phyloP scores from a whole-genome alignment of 768 basidiomycete genomes.

The Tulasnella sp. region DNA sequence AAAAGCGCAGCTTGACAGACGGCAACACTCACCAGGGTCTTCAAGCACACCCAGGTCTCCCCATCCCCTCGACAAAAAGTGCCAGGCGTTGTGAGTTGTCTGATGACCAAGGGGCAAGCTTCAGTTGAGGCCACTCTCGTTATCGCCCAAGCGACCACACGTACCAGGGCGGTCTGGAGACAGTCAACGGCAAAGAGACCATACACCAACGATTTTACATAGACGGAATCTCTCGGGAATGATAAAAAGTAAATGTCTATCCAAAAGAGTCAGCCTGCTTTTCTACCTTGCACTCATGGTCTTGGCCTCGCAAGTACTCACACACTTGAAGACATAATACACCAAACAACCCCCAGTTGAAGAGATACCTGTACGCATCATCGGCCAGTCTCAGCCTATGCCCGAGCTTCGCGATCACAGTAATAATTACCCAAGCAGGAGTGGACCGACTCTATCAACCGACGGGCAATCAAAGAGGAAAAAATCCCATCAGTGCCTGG shows the following conservation, averaged over 20 bases:
- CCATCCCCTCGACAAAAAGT: conserved; percentile 19
- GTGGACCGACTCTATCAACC: background rate
- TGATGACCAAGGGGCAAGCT: background rate
- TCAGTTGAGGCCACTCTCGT: background rate
- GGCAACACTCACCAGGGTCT: conserved; percentile 14
- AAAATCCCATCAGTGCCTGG: background rate
- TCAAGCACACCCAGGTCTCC: conserved; percentile 13
- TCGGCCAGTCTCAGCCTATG: background rate
- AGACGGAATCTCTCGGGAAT: conserved; percentile 16
- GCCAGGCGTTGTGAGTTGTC: conserved; percentile 22
- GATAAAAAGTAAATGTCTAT: conserved; percentile 21
- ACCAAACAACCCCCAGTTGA: conserved; percentile 23
- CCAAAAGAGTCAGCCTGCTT: background rate
- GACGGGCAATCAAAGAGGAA: background rate
- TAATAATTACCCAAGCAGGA: background rate
- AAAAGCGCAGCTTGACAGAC: background rate
- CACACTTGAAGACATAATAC: conserved; percentile 19
- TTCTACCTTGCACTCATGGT: background rate
- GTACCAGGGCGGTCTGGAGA: conserved; percentile 3
- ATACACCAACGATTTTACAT: conserved; percentile 14
- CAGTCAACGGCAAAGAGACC: background rate
- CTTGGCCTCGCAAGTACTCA: background rate
- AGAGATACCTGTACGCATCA: conserved; percentile 7
- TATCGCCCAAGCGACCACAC: background rate
- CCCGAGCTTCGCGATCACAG: background rate